These are phyloP conservation scores for Ulota crispa DNA, from an alignment of 225 moss, liverwort and hornwort species.

Conservation along the genomic window DNA sequence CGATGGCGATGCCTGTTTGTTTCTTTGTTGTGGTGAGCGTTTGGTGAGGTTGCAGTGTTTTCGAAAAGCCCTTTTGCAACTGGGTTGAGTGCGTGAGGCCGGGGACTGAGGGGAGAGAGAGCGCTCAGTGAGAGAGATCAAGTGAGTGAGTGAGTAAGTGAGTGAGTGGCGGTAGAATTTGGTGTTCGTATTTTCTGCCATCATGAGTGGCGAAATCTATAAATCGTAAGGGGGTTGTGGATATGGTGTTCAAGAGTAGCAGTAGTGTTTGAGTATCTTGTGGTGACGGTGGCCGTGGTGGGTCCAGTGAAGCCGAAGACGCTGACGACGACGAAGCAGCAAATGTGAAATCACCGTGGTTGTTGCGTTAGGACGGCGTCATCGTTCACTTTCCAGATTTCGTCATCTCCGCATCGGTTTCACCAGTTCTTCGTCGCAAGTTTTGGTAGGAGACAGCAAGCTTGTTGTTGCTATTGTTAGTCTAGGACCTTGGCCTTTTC, in stretches of 20 bases:
- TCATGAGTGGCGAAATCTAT: constrained; percentile 24
- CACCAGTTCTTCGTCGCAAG: background rate
- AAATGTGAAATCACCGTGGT: background rate
- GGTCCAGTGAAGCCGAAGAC: constrained; percentile 12
- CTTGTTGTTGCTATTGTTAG: background rate
- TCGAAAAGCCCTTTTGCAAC: background rate
- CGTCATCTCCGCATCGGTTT: background rate
- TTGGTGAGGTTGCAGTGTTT: constrained; percentile 14
- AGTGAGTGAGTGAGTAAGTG: constrained; percentile 3
- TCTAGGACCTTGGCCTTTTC: background rate
- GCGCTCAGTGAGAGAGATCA: too few relatives aligned
- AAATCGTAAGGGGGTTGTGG: background rate
- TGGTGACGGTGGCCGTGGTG: constrained; percentile 19
- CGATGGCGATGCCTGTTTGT: constrained; percentile 25
- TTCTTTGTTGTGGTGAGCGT: background rate
- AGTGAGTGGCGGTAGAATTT: constrained; percentile 27
- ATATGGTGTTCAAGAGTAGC: constrained; percentile 28
- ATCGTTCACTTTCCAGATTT: background rate
- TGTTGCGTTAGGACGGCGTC: background rate
- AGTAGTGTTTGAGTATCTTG: constrained; percentile 15
- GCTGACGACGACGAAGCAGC: background rate
- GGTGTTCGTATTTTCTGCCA: constrained; percentile 8
- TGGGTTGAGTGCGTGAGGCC: background rate
- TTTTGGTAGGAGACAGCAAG: background rate
- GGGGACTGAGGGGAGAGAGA: too few relatives aligned